Evolutionary conservation across 345 rosid species (phyloP).

Genomic region (Eucalyptus decipiens): DNA sequence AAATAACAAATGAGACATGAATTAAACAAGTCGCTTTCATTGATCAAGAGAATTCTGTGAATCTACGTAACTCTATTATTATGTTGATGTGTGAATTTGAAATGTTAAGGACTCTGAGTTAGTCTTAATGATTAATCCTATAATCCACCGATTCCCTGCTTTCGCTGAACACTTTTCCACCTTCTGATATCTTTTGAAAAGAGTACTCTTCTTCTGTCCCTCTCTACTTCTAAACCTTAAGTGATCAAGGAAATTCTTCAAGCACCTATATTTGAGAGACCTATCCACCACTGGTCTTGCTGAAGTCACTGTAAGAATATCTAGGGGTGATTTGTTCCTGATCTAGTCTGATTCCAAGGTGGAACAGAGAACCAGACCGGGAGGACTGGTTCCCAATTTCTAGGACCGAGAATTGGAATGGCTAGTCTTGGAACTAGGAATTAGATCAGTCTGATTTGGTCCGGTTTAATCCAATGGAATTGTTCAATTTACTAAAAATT

Average conservation of each 20-base stretch:
- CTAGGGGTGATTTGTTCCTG: accelerated
- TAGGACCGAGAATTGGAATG: too few relatives aligned
- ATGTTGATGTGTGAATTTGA: neutral
- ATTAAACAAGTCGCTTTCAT: neutral
- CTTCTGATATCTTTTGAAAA: neutral
- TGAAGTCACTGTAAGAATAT: neutral
- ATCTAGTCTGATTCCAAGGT: accelerated
- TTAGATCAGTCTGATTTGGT: accelerated
- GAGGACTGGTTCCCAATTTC: too few relatives aligned
- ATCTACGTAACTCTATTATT: neutral
- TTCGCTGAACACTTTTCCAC: neutral
- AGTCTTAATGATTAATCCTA: neutral
- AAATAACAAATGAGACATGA: neutral
- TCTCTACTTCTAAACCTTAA: neutral
- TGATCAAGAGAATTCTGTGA: neutral
- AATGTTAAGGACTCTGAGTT: neutral
- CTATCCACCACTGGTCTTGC: neutral
- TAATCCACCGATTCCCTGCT: neutral
- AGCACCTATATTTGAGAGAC: neutral
- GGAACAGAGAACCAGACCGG: accelerated
- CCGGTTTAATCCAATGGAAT: accelerated
- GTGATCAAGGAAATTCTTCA: neutral
- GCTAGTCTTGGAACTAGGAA: too few relatives aligned
- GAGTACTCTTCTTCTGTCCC: neutral
- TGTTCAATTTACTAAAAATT: too few relatives aligned